Evolutionary conservation across 495 filamentous ascomycete species (phyloP).

Genomic region (Clavariopsis aquatica): DNA sequence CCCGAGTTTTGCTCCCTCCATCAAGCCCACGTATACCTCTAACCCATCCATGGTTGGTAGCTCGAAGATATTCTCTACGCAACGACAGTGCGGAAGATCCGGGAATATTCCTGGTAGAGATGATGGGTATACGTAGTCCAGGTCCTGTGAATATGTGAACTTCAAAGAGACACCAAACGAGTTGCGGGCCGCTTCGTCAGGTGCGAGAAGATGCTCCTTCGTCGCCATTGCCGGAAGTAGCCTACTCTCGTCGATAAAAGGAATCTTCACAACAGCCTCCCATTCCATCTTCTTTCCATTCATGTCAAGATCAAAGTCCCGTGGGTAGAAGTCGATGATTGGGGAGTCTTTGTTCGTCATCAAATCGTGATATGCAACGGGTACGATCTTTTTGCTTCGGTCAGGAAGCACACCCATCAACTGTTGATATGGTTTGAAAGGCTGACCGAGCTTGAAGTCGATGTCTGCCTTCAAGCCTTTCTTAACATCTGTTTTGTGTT

Average conservation of each 20-base stretch:
- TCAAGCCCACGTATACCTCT: slow-evolving; percentile 79
- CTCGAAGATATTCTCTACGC: slow-evolving; percentile 93
- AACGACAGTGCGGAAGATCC: slow-evolving; percentile 81
- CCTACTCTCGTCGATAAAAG: slow-evolving; percentile 91
- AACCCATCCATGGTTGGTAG: slow-evolving; percentile 88
- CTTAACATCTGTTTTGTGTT: slow-evolving; percentile 60
- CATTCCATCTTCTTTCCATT: slow-evolving; percentile 99
- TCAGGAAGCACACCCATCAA: slow-evolving; percentile 98
- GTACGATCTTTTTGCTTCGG: slow-evolving; percentile 94
- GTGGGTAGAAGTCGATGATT: slow-evolving; percentile 97
- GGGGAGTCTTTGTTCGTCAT: slow-evolving; percentile 93
- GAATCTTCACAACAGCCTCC: slow-evolving; percentile 99
- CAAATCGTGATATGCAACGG: slow-evolving; percentile 78
- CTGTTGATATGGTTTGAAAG: slow-evolving; percentile 93
- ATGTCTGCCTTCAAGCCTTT: slow-evolving; percentile 84
- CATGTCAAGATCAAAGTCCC: slow-evolving; percentile 98
- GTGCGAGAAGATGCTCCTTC: slow-evolving; percentile 71
- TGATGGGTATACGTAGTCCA: slow-evolving; percentile 79
- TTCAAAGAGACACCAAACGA: slow-evolving; percentile 89
- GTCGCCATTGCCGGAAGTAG: slow-evolving; percentile 82
- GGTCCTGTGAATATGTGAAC: slow-evolving; percentile 78
- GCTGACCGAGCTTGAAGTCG: slow-evolving; percentile 89
- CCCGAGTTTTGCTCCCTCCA: slow-evolving; percentile 84
- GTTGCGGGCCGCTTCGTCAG: slow-evolving; percentile 78
- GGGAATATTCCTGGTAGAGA: slow-evolving; percentile 90